phyloP scores from a whole-genome alignment of 441 rosid genomes.

The Eutrema salsugineum region DNA sequence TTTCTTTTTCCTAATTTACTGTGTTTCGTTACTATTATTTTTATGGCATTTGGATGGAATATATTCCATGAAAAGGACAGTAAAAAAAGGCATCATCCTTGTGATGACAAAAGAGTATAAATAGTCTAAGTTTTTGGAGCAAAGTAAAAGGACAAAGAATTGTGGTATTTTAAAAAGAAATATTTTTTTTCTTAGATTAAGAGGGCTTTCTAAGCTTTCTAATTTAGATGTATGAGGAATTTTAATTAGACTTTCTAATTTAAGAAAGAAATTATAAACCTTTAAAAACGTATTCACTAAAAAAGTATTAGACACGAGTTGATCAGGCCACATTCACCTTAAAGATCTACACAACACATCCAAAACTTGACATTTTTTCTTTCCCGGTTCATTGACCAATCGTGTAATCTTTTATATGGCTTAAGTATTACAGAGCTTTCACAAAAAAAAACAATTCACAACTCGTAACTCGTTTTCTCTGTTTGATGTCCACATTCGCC shows the following conservation, averaged over 20 bases:
- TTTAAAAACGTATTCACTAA: neutral
- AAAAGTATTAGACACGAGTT: too few relatives aligned
- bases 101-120: neutral
- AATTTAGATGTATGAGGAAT: neutral
- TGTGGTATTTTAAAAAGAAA: too few relatives aligned
- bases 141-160: too few relatives aligned
- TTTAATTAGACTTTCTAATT: neutral
- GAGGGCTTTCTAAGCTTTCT: neutral
- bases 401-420: neutral
- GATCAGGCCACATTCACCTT: too few relatives aligned
- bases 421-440: neutral
- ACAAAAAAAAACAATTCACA: neutral
- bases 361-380: neutral
- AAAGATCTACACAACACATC: too few relatives aligned
- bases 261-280: neutral
- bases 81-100: neutral
- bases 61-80: neutral
- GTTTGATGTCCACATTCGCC: neutral
- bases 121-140: neutral
- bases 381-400: too few relatives aligned
- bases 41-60: conserved; percentile 1
- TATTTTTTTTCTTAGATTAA: too few relatives aligned
- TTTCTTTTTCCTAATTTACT: neutral
- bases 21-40: neutral
- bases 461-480: neutral